Conservation (phyloP, 495 filamentous ascomycete species). For the Podospora bellae-mahoneyi region DNA sequence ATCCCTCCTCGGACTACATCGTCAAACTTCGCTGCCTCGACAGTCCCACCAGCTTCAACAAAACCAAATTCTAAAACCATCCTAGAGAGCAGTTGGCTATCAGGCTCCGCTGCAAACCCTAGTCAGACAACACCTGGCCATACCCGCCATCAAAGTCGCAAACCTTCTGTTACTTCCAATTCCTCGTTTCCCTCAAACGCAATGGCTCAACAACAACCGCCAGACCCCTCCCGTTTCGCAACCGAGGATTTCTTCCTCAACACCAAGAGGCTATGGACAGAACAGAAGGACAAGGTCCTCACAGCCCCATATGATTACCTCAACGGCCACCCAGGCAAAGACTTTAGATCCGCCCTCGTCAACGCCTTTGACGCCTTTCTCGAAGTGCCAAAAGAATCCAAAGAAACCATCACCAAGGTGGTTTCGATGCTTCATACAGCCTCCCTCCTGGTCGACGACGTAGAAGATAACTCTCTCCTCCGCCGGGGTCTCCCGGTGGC, state of each 20-base stretch:
- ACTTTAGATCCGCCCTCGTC: constrained; percentile 81
- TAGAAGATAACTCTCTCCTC: constrained; percentile 79
- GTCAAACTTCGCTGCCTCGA: constrained; percentile 28
- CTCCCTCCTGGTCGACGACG: constrained; percentile 89
- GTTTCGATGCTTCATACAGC: constrained; percentile 93
- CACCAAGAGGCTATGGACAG: constrained; percentile 54
- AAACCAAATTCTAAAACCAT: constrained; percentile 54
- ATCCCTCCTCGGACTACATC: constrained; percentile 76
- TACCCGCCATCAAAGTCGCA: constrained; percentile 36
- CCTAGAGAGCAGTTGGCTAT: constrained; percentile 56
- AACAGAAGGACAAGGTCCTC: constrained; percentile 73
- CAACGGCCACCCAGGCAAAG: constrained; percentile 80
- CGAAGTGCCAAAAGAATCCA: constrained; percentile 70
- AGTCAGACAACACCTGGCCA: constrained; percentile 18
- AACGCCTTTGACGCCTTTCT: constrained; percentile 89
- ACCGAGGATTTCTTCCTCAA: constrained; percentile 45
- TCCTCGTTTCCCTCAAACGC: constrained; percentile 29
- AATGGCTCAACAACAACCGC: constrained; percentile 36
- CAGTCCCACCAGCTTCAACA: constrained; percentile 25
- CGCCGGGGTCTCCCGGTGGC: constrained; percentile 88
- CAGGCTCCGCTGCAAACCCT: constrained; percentile 13
- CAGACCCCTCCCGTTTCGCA: constrained; percentile 46
- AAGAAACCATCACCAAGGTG: constrained; percentile 81
- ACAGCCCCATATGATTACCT: constrained; percentile 88
- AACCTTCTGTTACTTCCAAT: constrained; percentile 30